Evolutionary conservation across 2,329 filamentous ascomycete genomes (phyloP), one percentile per base, ranked within the genome.

Genomic region (Fusarium devonianum): DNA sequence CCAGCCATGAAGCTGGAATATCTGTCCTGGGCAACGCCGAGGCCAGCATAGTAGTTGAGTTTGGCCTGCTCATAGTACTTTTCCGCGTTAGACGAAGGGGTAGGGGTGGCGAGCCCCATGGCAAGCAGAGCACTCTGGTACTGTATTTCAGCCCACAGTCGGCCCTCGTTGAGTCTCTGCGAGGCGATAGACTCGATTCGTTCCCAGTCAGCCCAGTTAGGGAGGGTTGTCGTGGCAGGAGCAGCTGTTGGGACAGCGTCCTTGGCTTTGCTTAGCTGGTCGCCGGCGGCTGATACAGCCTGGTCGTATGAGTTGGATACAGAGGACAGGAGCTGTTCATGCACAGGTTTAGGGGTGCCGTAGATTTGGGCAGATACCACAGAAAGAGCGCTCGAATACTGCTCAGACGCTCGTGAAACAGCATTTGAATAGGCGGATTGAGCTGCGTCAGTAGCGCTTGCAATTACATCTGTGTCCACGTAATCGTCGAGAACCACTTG

Each of bases 11-110:
- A 93, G 38, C 87, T 86, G 5, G 86, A 85, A 69, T 94, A 94
- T 26, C 87, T 84, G 32, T 86, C 89, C 64, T 95, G 88, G 1
- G 91, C 90, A 33, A 90, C 71, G 19, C 90, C 90, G 17, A 94
- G 71, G 9, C 87, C 89, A 56, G 90, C 87, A 62, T 91, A 92
- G 70, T 93, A 93, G 65, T 84, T 81, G 60, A 80, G 73, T 60
- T 78, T 81, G 34, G 82, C 87, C 75, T 78, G 86, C 67, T 77
- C 83, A 67, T 75, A 83, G 73, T 78, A 81, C 76, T 73, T 86
- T 70, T 74, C 86, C 52, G 70, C 80, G 69, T 73, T 63, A 0
- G 78, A 73, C 57, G 72, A 84, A 3, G 71, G 65, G 0, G 70
- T 72, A 57, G 68, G 78, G 1, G 86, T 85, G 2, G 84, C 78